Evolutionary conservation across 208 protist genomes (phyloP).

Genomic region (Trypanosoma conorhini): DNA sequence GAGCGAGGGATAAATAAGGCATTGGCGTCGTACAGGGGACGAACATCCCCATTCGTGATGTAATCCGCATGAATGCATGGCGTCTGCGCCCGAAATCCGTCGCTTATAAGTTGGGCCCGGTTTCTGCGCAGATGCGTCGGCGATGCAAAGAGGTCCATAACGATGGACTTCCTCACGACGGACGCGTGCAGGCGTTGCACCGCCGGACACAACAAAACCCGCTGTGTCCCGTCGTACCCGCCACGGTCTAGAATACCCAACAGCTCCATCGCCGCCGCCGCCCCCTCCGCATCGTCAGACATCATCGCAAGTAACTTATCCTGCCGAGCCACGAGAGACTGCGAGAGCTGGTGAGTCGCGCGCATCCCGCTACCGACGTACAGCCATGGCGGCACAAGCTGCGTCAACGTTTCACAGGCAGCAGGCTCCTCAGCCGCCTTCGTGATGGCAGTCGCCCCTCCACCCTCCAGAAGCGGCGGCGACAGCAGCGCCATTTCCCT

Average conservation of each 20-base stretch:
- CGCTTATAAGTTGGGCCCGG: constrained; percentile 45
- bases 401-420: constrained; percentile 34
- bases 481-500: constrained; percentile 10
- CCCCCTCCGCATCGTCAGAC: neutral
- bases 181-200: constrained; percentile 46
- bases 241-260: constrained; percentile 37
- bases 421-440: neutral
- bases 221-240: constrained; percentile 54
- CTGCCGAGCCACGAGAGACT: neutral
- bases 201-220: constrained; percentile 36
- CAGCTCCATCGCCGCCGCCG: constrained; percentile 11
- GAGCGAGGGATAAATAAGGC: constrained; percentile 18
- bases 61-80: constrained; percentile 63
- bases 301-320: neutral
- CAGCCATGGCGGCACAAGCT: constrained; percentile 53
- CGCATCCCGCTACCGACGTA: constrained; percentile 40
- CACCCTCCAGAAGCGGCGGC: neutral
- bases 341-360: constrained; percentile 31
- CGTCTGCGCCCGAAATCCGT: constrained; percentile 51
- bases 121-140: constrained; percentile 26
- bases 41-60: constrained; percentile 43
- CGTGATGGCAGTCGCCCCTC: neutral
- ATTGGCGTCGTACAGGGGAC: constrained; percentile 51
- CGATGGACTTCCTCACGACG: constrained; percentile 46
- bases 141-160: constrained; percentile 56